Evolutionary conservation across 805 yeast genomes (phyloP).

Genomic region (Monosporozyma yasuniensis): DNA sequence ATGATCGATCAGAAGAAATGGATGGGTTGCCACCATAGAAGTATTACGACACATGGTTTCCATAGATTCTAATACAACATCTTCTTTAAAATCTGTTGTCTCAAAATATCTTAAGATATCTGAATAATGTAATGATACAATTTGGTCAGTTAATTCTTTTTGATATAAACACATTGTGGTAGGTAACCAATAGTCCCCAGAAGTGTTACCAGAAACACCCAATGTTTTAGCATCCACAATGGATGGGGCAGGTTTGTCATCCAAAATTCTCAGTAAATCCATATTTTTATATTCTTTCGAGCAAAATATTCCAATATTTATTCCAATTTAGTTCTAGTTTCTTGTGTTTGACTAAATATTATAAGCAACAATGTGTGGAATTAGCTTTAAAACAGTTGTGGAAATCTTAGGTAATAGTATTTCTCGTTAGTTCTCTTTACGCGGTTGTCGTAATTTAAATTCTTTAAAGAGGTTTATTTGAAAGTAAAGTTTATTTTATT

Average conservation of each 20-base stretch:
- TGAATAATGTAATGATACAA: constrained; percentile 81
- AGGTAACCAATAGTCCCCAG: constrained; percentile 65
- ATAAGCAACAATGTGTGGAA: not conserved
- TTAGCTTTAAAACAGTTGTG: too few species aligned
- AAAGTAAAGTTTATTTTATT: not conserved
- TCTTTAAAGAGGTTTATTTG: not conserved
- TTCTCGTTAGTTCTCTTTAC: too few species aligned
- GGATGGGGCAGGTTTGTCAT: constrained; percentile 78
- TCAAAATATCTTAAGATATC: constrained; percentile 85
- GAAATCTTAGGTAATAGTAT: too few species aligned
- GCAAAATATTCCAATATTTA: not conserved
- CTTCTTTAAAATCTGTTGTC: constrained; percentile 38
- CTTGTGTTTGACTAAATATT: not conserved
- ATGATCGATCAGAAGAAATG: constrained; percentile 75
- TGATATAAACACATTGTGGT: constrained; percentile 83
- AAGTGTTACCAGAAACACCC: constrained; percentile 25
- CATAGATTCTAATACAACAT: constrained; percentile 64
- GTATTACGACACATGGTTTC: constrained; percentile 68
- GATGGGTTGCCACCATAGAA: constrained; percentile 78
- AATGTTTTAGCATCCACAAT: constrained; percentile 51
- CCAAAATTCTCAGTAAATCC: constrained; percentile 70
- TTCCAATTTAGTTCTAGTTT: not conserved
- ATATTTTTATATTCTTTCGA: constrained; percentile 28
- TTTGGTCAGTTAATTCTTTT: constrained; percentile 81
- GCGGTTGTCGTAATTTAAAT: too few species aligned